Evolutionary conservation across 441 rosid genomes (phyloP).

Genomic region (Dalechampia spathulata): DNA sequence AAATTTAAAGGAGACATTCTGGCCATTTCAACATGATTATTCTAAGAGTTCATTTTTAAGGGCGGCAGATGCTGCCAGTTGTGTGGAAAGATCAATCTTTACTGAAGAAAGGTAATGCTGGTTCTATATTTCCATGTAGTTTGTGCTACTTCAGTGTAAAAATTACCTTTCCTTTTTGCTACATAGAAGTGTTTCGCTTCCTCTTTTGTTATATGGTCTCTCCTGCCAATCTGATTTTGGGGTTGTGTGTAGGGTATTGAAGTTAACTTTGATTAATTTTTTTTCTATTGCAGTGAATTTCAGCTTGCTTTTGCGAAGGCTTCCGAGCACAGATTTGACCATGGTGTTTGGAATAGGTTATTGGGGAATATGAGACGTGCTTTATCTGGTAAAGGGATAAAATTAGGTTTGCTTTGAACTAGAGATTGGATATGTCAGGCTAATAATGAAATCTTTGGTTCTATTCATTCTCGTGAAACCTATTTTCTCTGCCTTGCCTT

Average conservation of each 20-base stretch:
- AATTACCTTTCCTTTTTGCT: too few species aligned
- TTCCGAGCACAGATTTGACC: conserved; percentile 52
- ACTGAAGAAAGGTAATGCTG: conserved; percentile 50
- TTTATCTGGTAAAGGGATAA: conserved; percentile 39
- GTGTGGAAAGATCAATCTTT: conserved; percentile 23
- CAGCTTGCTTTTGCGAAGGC: conserved; percentile 65
- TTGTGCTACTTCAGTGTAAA: neutral
- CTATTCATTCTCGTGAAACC: too few species aligned
- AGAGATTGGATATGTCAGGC: too few species aligned
- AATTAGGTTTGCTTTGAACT: neutral
- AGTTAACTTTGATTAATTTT: too few species aligned
- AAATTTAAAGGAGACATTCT: conserved; percentile 52
- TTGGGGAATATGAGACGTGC: conserved; percentile 70
- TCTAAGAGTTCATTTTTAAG: conserved; percentile 45
- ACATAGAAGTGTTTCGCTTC: too few species aligned
- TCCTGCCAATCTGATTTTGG: too few species aligned
- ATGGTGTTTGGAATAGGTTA: conserved; percentile 55
- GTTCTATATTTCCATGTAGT: too few species aligned
- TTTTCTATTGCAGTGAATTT: conserved; percentile 32
- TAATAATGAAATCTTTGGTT: too few species aligned
- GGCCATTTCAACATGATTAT: conserved; percentile 57
- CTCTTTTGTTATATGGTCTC: too few species aligned
- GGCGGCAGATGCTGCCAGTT: conserved; percentile 56
- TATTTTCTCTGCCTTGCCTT: too few species aligned
- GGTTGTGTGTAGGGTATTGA: too few species aligned